Evolutionary conservation across 1,284 basidiomycete species (phyloP).

Genomic region (Vanrija humicola): DNA sequence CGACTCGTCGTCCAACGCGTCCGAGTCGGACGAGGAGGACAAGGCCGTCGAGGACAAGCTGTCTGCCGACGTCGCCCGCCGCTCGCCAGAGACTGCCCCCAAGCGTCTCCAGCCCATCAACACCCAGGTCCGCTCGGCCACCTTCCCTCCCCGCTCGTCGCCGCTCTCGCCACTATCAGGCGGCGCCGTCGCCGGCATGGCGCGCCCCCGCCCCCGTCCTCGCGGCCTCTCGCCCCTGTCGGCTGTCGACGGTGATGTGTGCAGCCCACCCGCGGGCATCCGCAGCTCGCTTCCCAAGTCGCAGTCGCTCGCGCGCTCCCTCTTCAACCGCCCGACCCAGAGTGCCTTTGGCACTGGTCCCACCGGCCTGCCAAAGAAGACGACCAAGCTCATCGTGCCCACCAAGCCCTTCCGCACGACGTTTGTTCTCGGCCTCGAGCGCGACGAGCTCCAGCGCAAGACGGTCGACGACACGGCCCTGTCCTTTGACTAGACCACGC

Average conservation of each 20-base stretch:
- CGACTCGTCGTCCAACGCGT: conserved; percentile 3
- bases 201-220: conserved; percentile 3
- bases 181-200: neutral
- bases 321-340: conserved; percentile 25
- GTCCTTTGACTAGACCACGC: no score
- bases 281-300: conserved; percentile 28
- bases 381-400: conserved; percentile 42
- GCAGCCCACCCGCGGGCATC: neutral
- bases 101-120: no score
- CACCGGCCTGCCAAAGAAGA: conserved; percentile 16
- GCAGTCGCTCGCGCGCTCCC: conserved; percentile 36
- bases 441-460: conserved; percentile 36
- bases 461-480: no score
- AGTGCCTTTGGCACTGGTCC: conserved; percentile 13
- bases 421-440: conserved; percentile 41
- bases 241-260: conserved; percentile 1
- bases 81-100: no score
- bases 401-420: conserved; percentile 41
- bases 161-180: conserved; percentile 9
- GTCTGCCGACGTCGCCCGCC: no score
- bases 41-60: no score
- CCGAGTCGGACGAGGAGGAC: neutral
- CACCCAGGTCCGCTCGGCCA: no score
- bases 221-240: conserved; percentile 19
- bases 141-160: conserved; percentile 10